Evolutionary conservation across 495 filamentous ascomycete species (phyloP), one percentile per base, ranked within the genome.

Genomic region (Aspergillus wentii): DNA sequence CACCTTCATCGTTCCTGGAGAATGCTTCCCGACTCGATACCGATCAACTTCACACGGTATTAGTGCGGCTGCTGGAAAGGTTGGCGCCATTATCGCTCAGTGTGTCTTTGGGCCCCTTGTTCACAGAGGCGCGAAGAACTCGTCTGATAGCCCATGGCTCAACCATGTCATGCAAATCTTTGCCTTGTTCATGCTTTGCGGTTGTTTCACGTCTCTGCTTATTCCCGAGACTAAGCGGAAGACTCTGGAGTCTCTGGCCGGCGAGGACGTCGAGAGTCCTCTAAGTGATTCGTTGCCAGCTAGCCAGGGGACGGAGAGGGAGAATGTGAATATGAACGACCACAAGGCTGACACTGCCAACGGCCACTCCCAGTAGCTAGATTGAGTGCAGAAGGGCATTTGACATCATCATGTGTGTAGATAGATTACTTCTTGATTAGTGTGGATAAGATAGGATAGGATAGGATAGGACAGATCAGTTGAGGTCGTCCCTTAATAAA

Each of bases 1-100:
- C 15, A 94, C 88, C 21, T 94, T 94, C 68, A 83, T 94, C 50
- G 81, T 94, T 1, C 88, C 89, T 8, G 88, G 87, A 15, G 89
- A 95, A 56, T 83, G 79, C 49, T 95, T 92, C 68, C 89, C 88
- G 0, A 94, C 89, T 4, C 80, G 88, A 29, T 92, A 91, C 54
- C 76, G 89, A 3, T 84, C 81, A 7, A 87, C 86, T 20, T 84
- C 83, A 3, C 88, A 94, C 61, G 89, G 89, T 33, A 74, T 95
- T 56, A 87, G 81, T 4, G 89, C 88, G 9, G 88, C 83, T 0
- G 69, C 80, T 3, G 89, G 89, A 25, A 95, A 95, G 56, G 56
- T 92, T 10, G 86, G 88, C 7, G 83, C 88, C 35, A 90, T 73
- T 33, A 61, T 73, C 20, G 59, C 56, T 4, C 60, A 69, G 37